phyloP scores from a whole-genome alignment of 495 filamentous ascomycete species.

The Chaetomium cochliodes region DNA sequence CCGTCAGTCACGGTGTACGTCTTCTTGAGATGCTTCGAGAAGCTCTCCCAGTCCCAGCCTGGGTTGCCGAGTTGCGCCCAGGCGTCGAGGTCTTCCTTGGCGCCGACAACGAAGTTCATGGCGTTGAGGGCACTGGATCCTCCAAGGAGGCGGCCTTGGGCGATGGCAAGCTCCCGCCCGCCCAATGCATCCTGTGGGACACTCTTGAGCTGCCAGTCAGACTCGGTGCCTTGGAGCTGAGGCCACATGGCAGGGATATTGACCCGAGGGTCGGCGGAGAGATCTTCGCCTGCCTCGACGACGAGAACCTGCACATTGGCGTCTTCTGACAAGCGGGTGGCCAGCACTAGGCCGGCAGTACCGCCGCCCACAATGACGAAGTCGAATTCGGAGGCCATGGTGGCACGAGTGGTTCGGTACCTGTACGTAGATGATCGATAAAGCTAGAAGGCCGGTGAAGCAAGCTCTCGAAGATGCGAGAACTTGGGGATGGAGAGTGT shows the following conservation, averaged over 20 bases:
- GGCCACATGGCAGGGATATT: constrained; percentile 34
- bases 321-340: constrained; percentile 48
- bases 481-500: neutral
- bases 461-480: neutral
- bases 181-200: constrained; percentile 40
- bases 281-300: constrained; percentile 45
- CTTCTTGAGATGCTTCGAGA: constrained; percentile 27
- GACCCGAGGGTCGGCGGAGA: constrained; percentile 18
- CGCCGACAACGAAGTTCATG: constrained; percentile 18
- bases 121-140: constrained; percentile 28
- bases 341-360: constrained; percentile 50
- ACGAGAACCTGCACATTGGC: constrained; percentile 40
- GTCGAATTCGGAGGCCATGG: constrained; percentile 19
- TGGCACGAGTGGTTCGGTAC: neutral
- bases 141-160: constrained; percentile 42
- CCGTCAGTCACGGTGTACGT: constrained; percentile 20
- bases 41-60: constrained; percentile 41
- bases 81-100: constrained; percentile 33
- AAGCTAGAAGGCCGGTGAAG: neutral
- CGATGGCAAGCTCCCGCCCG: constrained; percentile 42
- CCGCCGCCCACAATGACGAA: constrained; percentile 41
- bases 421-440: neutral
- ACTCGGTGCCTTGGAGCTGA: constrained; percentile 22
- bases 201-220: constrained; percentile 30
- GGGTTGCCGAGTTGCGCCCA: constrained; percentile 44